Base-by-base conservation (phyloP, 495 filamentous ascomycete genomes). In the Penicillium herquei region DNA sequence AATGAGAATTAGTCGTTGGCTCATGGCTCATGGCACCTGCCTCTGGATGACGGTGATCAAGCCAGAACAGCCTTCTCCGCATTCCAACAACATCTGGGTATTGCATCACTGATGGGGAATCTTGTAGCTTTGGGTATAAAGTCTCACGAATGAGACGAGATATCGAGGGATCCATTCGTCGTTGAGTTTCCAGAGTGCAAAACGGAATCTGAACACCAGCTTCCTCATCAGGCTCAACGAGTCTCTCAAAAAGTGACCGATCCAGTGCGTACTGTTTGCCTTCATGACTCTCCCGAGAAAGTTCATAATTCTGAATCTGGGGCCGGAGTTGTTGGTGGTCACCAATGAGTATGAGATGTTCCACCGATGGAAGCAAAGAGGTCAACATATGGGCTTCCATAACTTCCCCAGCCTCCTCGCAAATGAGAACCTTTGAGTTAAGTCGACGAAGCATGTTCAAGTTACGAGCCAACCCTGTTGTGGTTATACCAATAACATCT, bases 401-500 rank as follows among this genome's bases (percentile, higher is more conserved):
- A 0, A 93, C 86, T 57, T 92, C 88, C 1, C 82, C 89, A 3
- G 90, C 90, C 62, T 94, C 90, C 70, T 93, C 89, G 57, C 83
- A 86, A 5, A 93, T 40, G 49, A 95, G 57, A 1, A 91, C 84
- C 63, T 93, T 93, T 32, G 78, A 74, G 21, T 70, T 62, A 3
- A 93, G 52, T 13, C 77, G 75, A 33, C 78, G 77, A 1, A 96
- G 79, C 46, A 88, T 67, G 2, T 81, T 70, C 1, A 90, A 62
- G 43, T 88, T 85, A 12, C 78, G 73, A 8, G 89, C 89, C 5
- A 94, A 70, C 0, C 90, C 89, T 0, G 86, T 83, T 1, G 91
- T 91, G 0, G 89, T 94, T 1, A 88, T 74, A 0, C 68, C 72
- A 7, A 74, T 52, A 0, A 76, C 56, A 12, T 74, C 61, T 11